Percentiles rank a stretch among this genome's conserved stretches.
Evolutionary conservation across 225 moss, liverwort and hornwort genomes (phyloP).

Genomic region (Marchantia paleacea): DNA sequence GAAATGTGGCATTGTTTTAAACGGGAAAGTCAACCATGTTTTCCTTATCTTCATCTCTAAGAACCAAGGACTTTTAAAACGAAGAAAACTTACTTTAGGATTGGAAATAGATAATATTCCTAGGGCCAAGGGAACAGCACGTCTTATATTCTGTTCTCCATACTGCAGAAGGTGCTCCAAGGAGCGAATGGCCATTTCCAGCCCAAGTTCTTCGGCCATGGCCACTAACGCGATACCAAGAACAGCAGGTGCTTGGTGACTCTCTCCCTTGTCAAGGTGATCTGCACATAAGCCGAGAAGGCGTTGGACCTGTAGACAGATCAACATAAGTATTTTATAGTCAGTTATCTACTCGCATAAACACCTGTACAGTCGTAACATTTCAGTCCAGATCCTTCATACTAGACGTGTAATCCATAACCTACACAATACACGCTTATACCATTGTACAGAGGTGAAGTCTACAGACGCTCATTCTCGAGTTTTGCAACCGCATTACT

Average conservation of each 20-base stretch:
- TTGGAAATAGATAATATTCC: conserved; percentile 91
- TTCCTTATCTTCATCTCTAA: not conserved
- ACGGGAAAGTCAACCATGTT: too few relatives aligned
- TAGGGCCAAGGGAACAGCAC: conserved; percentile 92
- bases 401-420: too few relatives aligned
- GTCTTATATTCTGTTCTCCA: conserved; percentile 95
- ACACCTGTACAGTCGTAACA: too few relatives aligned
- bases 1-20: too few relatives aligned
- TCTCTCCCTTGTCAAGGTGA: conserved; percentile 94
- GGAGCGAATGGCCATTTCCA: conserved; percentile 98
- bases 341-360: too few relatives aligned
- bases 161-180: conserved; percentile 97
- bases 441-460: too few relatives aligned
- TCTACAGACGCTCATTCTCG: too few relatives aligned
- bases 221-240: conserved; percentile 95
- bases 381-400: too few relatives aligned
- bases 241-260: conserved; percentile 95
- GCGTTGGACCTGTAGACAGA: conserved; percentile 72
- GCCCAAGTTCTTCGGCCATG: conserved; percentile 98
- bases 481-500: too few relatives aligned
- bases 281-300: conserved; percentile 91
- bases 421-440: too few relatives aligned
- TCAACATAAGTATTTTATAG: not conserved
- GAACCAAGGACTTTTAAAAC: too few relatives aligned
- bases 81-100: conserved; percentile 57